phyloP scores from a whole-genome alignment of 2,329 filamentous ascomycete species.

The Curvularia sp. region DNA sequence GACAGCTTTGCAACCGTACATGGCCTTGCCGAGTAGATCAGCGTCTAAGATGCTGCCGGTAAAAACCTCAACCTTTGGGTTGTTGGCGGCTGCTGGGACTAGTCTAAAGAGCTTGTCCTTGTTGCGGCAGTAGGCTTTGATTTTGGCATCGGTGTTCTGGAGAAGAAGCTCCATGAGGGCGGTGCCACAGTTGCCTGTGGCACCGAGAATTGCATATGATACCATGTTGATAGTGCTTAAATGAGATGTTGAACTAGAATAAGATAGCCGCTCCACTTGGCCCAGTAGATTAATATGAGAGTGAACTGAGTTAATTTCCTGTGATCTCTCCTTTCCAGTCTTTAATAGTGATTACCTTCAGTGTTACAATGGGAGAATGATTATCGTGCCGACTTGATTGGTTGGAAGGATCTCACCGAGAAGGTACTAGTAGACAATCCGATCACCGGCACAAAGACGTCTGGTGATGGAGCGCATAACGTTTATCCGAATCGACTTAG shows the following conservation, averaged over 20 bases:
- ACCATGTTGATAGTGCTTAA: background rate
- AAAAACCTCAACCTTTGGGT: constrained; percentile 48
- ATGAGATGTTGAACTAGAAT: background rate
- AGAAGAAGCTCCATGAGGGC: constrained; percentile 19
- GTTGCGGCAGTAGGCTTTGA: constrained; percentile 26
- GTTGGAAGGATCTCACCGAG: background rate
- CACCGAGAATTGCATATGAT: constrained; percentile 21
- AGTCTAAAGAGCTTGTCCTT: constrained; percentile 17
- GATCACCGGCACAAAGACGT: constrained; percentile 2
- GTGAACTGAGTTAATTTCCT: background rate
- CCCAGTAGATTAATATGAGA: background rate
- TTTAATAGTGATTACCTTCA: background rate
- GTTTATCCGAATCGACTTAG: background rate
- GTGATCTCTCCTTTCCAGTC: background rate
- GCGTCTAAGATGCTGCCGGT: constrained; percentile 54
- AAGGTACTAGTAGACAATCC: background rate
- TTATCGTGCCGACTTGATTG: background rate
- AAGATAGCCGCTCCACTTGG: background rate
- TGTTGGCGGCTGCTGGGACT: constrained; percentile 9
- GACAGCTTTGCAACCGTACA: constrained; percentile 48
- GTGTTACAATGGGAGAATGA: too few species aligned
- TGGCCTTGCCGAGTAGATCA: constrained; percentile 48
- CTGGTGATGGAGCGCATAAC: background rate
- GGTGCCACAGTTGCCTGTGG: constrained; percentile 23
- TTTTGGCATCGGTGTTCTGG: constrained; percentile 5